These are phyloP conservation scores for Arabidopsis suecica DNA, from an alignment of 345 rosid genomes.

Conservation along the genomic window DNA sequence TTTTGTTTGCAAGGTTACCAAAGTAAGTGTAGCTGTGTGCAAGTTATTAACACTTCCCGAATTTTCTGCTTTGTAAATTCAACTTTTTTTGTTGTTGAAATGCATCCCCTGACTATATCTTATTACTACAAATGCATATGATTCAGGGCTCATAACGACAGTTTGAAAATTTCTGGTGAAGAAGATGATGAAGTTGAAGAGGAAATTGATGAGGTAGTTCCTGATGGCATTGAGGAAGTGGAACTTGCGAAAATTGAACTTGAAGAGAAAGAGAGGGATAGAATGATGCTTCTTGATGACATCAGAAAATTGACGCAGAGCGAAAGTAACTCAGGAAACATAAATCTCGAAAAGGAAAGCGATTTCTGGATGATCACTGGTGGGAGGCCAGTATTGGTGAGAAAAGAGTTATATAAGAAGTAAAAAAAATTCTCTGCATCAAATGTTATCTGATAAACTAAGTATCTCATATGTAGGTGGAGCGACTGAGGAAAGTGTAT, in stretches of 20 bases:
- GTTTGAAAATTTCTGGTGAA: slow-evolving; percentile 77
- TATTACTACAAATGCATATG: slow-evolving; percentile 23
- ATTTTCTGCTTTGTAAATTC: slow-evolving; percentile 1
- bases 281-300: slow-evolving; percentile 70
- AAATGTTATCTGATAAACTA: neutral
- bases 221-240: slow-evolving; percentile 94
- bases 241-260: slow-evolving; percentile 86
- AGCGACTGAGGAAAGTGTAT: slow-evolving; percentile 72
- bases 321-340: slow-evolving; percentile 63
- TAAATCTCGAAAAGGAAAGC: slow-evolving; percentile 45
- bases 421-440: neutral
- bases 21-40: slow-evolving; percentile 58
- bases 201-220: slow-evolving; percentile 96
- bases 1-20: slow-evolving; percentile 84
- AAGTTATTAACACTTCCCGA: slow-evolving; percentile 6
- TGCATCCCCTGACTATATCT: slow-evolving; percentile 11
- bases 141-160: slow-evolving; percentile 81
- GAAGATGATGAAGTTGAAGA: slow-evolving; percentile 93
- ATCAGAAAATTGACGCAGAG: slow-evolving; percentile 64
- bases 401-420: slow-evolving; percentile 17
- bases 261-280: slow-evolving; percentile 74
- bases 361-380: slow-evolving; percentile 55
- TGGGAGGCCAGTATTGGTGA: slow-evolving; percentile 52
- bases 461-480: slow-evolving; percentile 56
- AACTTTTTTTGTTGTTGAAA: slow-evolving; percentile 6